phyloP scores from a whole-genome alignment of 495 filamentous ascomycete genomes.

The Talaromyces stipitatus region DNA sequence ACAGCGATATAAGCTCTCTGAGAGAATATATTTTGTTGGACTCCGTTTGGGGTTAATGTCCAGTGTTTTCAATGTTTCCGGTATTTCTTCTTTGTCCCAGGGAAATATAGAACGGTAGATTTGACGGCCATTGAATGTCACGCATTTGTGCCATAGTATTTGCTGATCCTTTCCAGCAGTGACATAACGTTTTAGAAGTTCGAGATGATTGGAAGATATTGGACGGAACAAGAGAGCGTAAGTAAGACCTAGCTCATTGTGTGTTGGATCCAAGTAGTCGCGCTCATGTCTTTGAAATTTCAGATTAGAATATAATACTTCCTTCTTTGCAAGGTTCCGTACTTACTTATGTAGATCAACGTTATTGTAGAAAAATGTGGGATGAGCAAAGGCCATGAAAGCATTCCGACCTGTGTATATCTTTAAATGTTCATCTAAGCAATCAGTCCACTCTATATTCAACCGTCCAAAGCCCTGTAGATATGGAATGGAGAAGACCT shows the following conservation, averaged over 20 bases:
- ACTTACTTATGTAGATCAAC: conserved; percentile 3
- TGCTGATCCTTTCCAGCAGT: conserved; percentile 1
- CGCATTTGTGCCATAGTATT: neutral
- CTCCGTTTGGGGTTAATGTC: neutral
- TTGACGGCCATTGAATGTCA: neutral
- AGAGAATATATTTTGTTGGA: conserved; percentile 5
- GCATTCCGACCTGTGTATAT: conserved; percentile 2
- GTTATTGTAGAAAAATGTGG: conserved; percentile 3
- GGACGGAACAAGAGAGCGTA: conserved; percentile 5
- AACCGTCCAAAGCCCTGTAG: neutral
- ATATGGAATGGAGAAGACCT: neutral
- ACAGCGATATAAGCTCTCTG: conserved; percentile 6
- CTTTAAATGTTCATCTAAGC: conserved; percentile 4
- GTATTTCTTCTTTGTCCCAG: neutral
- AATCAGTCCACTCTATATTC: conserved; percentile 4
- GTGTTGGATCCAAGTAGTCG: neutral
- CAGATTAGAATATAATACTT: neutral
- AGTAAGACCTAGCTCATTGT: neutral
- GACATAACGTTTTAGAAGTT: neutral
- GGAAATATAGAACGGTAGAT: neutral
- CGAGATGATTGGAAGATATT: neutral
- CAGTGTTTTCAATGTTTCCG: neutral
- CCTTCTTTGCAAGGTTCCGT: neutral
- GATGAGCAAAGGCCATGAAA: conserved; percentile 6
- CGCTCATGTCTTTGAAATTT: neutral